Evolutionary conservation across 371 early-diverging fungal genomes (phyloP), one percentile per base, ranked within the genome.

Genomic region (Parasitella parasitica): DNA sequence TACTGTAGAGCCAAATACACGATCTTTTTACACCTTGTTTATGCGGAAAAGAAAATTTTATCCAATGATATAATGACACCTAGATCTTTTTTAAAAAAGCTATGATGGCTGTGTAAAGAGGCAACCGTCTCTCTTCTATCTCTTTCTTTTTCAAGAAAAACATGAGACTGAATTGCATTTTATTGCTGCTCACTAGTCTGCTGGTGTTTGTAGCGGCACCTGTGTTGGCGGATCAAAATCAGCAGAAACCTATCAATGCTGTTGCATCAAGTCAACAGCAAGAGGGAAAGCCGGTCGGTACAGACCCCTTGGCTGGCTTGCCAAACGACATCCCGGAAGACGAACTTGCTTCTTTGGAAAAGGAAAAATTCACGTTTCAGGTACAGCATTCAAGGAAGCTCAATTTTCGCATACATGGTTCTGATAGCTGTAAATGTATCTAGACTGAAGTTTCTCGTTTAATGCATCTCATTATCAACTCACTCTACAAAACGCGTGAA

Each of bases 401-500:
- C 11, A 8, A 5, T 30, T 30, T 32, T 32, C 11, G 3, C 2
- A 11, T 32, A 32, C 32, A 6, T 41, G 39, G 15, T 16, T 39
- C 15, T 13, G 1, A 89, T 32, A 32, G 11, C 4, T 32, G 11
- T 8, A 8, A 11, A 8, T 6, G 3, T 50, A 1, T 2, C 2
- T 51, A 59, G 86, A 85, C 92, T 28, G 92, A 92, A 63, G 90
- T 92, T 12, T 86, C 89, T 34, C 87, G 88, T 34, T 55, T 99
- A 54, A 94, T 99, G 94, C 87, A 87, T 61, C 82, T 96, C 63
- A 94, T 99, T 59, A 95, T 94, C 84, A 90, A 94, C 75, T 88
- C 89, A 6, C 73, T 94, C 6, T 94, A 95, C 85, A 93, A 93
- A 71, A 82, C 81, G 26, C 85, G 85, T 43, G 97, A 97, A 63